Percentiles rank a stretch among this genome's conserved stretches.
These are phyloP conservation scores for Colletotrichum endophyticum DNA, from an alignment of 2,329 filamentous ascomycete genomes.

Conservation along the genomic window DNA sequence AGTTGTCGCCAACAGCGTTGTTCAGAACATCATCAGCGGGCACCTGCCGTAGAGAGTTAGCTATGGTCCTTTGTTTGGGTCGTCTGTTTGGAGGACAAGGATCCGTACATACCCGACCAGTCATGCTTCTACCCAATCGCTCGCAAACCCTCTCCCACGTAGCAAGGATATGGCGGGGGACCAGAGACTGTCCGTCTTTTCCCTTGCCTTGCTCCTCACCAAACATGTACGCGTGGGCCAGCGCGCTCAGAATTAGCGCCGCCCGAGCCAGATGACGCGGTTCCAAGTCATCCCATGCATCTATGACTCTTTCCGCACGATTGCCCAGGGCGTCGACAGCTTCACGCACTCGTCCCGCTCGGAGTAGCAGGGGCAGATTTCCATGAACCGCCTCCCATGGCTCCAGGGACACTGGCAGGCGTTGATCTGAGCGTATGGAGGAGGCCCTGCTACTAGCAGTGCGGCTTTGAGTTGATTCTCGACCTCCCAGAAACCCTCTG, in stretches of 20 bases:
- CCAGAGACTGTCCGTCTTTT: neutral
- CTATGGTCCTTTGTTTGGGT: neutral
- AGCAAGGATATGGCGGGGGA: neutral
- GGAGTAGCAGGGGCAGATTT: neutral
- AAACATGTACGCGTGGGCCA: slow-evolving; percentile 16
- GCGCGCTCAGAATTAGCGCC: slow-evolving; percentile 2
- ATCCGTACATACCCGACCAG: slow-evolving; percentile 2
- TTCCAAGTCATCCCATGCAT: neutral
- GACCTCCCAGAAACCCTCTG: neutral
- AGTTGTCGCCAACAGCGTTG: slow-evolving; percentile 1
- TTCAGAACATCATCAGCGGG: slow-evolving; percentile 17
- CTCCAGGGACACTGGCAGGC: slow-evolving; percentile 2
- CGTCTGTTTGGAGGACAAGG: neutral
- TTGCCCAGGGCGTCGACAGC: slow-evolving; percentile 1
- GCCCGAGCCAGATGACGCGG: slow-evolving; percentile 2
- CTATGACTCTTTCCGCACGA: neutral
- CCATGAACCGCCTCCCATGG: slow-evolving; percentile 10
- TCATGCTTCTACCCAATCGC: neutral
- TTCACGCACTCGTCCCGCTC: slow-evolving; percentile 1
- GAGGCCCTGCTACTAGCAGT: neutral
- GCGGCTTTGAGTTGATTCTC: neutral
- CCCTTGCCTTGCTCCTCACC: neutral
- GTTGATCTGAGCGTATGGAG: neutral
- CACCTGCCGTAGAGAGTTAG: neutral
- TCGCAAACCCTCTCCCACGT: slow-evolving; percentile 3